A percentile compares a stretch with the other conserved stretches of the same genome.
Conservation (phyloP, 805 yeast species). For the Yarrowia sp. region DNA sequence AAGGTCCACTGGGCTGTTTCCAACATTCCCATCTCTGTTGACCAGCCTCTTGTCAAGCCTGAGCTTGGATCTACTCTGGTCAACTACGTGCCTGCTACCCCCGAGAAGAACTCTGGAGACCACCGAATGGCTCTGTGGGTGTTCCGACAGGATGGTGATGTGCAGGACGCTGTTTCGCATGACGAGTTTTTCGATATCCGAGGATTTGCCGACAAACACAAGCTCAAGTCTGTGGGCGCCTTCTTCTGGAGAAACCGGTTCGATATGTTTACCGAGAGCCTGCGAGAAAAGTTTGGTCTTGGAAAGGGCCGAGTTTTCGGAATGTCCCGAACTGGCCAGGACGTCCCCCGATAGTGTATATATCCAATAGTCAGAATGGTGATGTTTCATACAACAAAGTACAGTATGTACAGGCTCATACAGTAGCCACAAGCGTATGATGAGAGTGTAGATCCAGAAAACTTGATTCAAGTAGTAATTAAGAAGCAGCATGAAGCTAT, state of each 20-base stretch:
- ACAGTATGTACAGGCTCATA: neutral
- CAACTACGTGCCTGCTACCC: conserved; percentile 75
- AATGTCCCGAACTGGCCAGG: conserved; percentile 23
- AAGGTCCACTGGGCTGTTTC: conserved; percentile 73
- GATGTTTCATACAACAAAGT: too few species aligned
- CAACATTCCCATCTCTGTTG: conserved; percentile 60
- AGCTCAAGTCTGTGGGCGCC: conserved; percentile 80
- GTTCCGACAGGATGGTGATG: conserved; percentile 59
- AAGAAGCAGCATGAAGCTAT: too few species aligned
- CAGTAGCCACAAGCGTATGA: neutral
- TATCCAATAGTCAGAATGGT: neutral
- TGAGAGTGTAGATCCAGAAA: too few species aligned
- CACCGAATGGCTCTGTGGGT: conserved; percentile 92
- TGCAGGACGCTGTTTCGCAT: conserved; percentile 29
- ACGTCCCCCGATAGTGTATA: conserved; percentile 27
- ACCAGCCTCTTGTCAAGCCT: conserved; percentile 33
- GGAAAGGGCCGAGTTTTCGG: conserved; percentile 66
- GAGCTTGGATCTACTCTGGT: conserved; percentile 47
- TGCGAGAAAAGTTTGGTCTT: conserved; percentile 72
- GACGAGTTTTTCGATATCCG: conserved; percentile 70
- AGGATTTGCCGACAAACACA: conserved; percentile 53
- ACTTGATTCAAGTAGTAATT: too few species aligned
- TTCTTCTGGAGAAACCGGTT: conserved; percentile 84
- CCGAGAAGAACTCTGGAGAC: conserved; percentile 80
- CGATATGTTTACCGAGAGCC: conserved; percentile 68